Conservation (phyloP, 306 rosid genomes). For the Quercus glauca region DNA sequence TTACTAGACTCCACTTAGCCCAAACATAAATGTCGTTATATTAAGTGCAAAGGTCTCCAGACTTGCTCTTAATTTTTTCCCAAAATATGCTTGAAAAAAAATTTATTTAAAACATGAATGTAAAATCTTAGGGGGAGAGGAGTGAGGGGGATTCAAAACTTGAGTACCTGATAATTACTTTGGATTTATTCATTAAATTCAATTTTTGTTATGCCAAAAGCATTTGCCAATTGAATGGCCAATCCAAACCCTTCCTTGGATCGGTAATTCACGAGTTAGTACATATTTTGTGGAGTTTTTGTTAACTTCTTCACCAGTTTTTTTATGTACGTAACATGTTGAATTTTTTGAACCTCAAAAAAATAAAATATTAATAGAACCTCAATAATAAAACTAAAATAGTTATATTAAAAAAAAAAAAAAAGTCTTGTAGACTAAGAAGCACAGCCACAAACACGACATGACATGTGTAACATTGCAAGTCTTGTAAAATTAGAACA, state of each 20-base stretch:
- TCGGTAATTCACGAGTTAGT: background rate
- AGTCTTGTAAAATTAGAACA: too few relatives aligned
- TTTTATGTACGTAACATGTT: background rate
- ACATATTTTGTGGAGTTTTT: background rate
- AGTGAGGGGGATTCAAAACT: background rate
- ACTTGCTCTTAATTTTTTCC: background rate
- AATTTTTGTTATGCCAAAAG: background rate
- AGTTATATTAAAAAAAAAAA: too few relatives aligned
- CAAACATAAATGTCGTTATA: background rate
- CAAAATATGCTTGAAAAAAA: conserved; percentile 5
- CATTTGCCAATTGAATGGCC: background rate
- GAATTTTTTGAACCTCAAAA: background rate
- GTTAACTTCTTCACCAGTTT: background rate
- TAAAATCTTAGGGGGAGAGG: background rate
- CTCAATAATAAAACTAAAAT: background rate
- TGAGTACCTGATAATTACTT: background rate
- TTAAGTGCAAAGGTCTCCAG: background rate
- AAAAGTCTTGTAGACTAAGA: too few relatives aligned
- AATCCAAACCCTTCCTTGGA: background rate
- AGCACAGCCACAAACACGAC: too few relatives aligned
- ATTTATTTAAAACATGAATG: background rate
- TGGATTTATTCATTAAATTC: background rate
- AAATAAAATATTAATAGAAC: background rate
- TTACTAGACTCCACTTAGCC: too few relatives aligned
- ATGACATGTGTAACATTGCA: too few relatives aligned